Evolutionary conservation across 306 rosid species (phyloP), one percentile per base, ranked within the genome.

Genomic region (Vigna unguiculata): DNA sequence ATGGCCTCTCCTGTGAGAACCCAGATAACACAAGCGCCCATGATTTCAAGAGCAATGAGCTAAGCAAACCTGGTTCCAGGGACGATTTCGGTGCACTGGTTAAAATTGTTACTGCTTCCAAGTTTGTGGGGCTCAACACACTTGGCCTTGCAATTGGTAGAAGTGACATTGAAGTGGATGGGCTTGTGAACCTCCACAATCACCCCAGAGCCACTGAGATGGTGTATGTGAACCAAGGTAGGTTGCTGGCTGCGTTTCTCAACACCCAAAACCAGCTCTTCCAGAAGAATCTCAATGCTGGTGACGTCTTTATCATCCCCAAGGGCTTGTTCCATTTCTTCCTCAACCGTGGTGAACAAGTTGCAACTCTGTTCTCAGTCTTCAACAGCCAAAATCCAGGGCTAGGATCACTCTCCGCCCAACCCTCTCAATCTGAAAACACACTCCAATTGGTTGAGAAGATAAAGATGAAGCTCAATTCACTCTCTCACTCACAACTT

Each of bases 171-270:
- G 84, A 83, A 9, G 30, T 57, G 0, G 91, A 85, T 24, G 98
- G 97, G 10, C 4, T 84, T 41, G 81, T 85, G 25, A 15, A 52
- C 72, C 81, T 80, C 28, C 95, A 93, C 72, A 85, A 86, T 22
- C 93, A 93, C 66, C 98, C 98, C 9, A 84, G 96, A 77, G 95
- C 95, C 36, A 82, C 87, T 0, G 90, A 93, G 82, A 76, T 91
- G 77, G 51, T 93, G 21, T 93, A 77, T 73, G 93, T 93, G 12
- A 82, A 49, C 47, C 58, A 86, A 66, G 96, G 96, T 3, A 11
- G 5, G 1, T 75, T 93, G 61, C 25, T 63, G 4, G 92, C 73
- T 11, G 93, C 90, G 15, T 91, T 93, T 68, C 52, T 93, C 3
- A 89, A 88, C 49, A 86, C 98, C 16, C 69, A 76, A 47, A 88